Conservation (phyloP, 495 filamentous ascomycete species). For the Saxispiralis lemnorum region DNA sequence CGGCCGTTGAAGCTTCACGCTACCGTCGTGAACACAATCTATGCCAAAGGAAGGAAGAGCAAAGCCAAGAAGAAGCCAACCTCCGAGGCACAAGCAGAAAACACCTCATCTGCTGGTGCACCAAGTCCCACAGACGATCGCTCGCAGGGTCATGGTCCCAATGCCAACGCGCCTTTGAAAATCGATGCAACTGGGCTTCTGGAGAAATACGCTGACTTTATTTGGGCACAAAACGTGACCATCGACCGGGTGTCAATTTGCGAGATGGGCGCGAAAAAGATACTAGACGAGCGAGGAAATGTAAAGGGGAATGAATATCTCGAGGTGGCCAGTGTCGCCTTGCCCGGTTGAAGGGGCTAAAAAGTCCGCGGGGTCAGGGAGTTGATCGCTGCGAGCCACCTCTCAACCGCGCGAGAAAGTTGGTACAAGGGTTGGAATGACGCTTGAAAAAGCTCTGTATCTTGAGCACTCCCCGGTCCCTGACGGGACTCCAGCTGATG, state of each 20-base stretch:
- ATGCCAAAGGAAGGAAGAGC: constrained; percentile 32
- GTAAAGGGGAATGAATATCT: constrained; percentile 23
- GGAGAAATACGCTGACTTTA: constrained; percentile 20
- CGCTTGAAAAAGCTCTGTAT: too few relatives aligned
- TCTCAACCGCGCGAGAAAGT: too few relatives aligned
- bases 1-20: constrained; percentile 65
- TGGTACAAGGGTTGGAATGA: too few relatives aligned
- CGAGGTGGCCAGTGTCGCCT: constrained; percentile 15
- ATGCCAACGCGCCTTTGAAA: constrained; percentile 17
- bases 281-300: constrained; percentile 16
- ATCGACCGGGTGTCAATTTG: constrained; percentile 25
- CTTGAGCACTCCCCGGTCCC: too few relatives aligned
- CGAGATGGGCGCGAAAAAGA: constrained; percentile 28
- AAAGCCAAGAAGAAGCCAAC: neutral
- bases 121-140: constrained; percentile 1
- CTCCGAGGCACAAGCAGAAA: too few relatives aligned
- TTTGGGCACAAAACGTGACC: constrained; percentile 21
- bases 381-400: too few relatives aligned
- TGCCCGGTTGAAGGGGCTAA: neutral
- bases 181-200: constrained; percentile 24
- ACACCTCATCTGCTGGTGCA: too few relatives aligned
- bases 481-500: too few relatives aligned
- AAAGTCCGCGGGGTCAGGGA: too few relatives aligned
- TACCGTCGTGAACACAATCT: constrained; percentile 76
- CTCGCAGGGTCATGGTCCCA: constrained; percentile 15